These are phyloP conservation scores for Colletotrichum sojae DNA, from an alignment of 2,329 filamentous ascomycete species.

Conservation along the genomic window DNA sequence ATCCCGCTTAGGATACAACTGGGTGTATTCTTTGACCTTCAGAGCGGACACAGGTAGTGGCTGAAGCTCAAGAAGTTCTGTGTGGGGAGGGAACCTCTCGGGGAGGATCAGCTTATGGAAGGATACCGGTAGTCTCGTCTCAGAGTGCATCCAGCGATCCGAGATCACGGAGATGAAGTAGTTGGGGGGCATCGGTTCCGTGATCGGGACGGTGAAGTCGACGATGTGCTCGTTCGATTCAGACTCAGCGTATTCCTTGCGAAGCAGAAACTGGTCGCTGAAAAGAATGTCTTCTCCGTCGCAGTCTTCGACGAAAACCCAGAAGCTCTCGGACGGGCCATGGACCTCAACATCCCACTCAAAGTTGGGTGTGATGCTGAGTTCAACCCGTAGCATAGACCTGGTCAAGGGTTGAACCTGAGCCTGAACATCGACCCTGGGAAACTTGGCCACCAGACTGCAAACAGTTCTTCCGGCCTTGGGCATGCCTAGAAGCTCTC, in stretches of 20 bases:
- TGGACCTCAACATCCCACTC: slow-evolving; percentile 95
- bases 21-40: slow-evolving; percentile 86
- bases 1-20: slow-evolving; percentile 85
- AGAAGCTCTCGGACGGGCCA: slow-evolving; percentile 91
- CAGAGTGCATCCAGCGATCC: slow-evolving; percentile 98
- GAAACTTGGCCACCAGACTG: slow-evolving; percentile 90
- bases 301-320: slow-evolving; percentile 97
- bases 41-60: slow-evolving; percentile 90
- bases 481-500: slow-evolving; percentile 91
- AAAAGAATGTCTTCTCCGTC: slow-evolving; percentile 97
- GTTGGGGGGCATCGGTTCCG: slow-evolving; percentile 97
- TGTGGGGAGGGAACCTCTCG: slow-evolving; percentile 95
- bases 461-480: slow-evolving; percentile 90
- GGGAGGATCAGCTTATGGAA: slow-evolving; percentile 96
- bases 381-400: slow-evolving; percentile 90
- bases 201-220: slow-evolving; percentile 96
- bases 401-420: slow-evolving; percentile 95
- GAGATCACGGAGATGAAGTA: slow-evolving; percentile 97
- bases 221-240: slow-evolving; percentile 95
- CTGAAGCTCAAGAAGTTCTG: slow-evolving; percentile 91
- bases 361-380: slow-evolving; percentile 94
- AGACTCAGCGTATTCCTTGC: slow-evolving; percentile 86
- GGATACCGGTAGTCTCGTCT: slow-evolving; percentile 92
- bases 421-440: slow-evolving; percentile 91
- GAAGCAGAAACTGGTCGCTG: slow-evolving; percentile 93